phyloP scores from a whole-genome alignment of 805 yeast genomes.

The Candida gorgasii region DNA sequence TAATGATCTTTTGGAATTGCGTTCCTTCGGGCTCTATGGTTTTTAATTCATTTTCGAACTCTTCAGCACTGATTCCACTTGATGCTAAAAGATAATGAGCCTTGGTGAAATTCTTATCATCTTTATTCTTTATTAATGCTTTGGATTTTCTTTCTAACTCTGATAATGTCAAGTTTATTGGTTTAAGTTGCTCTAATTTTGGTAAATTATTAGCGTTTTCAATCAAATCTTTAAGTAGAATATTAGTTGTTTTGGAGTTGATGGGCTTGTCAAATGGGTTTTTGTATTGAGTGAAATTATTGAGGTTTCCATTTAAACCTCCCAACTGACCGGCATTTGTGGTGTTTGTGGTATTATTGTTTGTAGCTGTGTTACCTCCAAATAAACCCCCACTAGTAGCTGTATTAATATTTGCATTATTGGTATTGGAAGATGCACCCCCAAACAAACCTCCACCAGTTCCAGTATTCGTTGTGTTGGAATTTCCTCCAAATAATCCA shows the following conservation, averaged over 20 bases:
- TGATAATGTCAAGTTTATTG: conserved; percentile 74
- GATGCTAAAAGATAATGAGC: conserved; percentile 90
- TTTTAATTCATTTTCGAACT: conserved; percentile 63
- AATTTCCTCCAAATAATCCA: conserved; percentile 3
- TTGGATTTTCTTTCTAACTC: conserved; percentile 74
- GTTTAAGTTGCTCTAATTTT: conserved; percentile 55
- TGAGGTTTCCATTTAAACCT: background rate
- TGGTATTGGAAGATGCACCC: background rate
- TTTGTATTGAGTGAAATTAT: background rate
- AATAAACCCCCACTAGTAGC: background rate
- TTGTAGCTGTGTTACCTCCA: background rate
- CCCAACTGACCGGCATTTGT: background rate
- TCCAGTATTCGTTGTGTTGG: background rate
- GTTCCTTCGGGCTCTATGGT: conserved; percentile 17
- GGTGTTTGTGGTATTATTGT: conserved; percentile 1
- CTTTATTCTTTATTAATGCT: conserved; percentile 48
- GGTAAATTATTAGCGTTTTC: conserved; percentile 81
- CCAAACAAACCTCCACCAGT: conserved; percentile 5
- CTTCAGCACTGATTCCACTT: conserved; percentile 85
- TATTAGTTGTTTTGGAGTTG: conserved; percentile 13
- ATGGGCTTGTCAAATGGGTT: conserved; percentile 6
- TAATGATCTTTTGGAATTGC: conserved; percentile 9
- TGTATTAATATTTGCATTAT: background rate
- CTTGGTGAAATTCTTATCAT: conserved; percentile 49
- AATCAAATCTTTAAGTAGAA: conserved; percentile 63